These are phyloP conservation scores for Solanum ahanhuiri DNA, from an alignment of 257 asterid species.

Conservation along the genomic window DNA sequence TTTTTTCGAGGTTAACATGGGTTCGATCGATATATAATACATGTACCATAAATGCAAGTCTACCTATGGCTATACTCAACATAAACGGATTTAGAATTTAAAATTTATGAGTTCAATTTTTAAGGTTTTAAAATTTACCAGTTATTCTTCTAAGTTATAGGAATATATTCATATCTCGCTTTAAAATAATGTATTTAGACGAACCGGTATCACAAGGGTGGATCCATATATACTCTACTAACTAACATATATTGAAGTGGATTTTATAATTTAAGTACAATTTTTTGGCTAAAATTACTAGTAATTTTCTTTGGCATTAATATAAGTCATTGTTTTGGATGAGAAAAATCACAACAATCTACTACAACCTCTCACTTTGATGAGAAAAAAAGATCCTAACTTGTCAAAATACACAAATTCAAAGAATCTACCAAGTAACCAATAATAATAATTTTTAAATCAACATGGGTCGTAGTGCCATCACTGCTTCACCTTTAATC, in stretches of 20 bases:
- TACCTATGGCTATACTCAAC: neutral
- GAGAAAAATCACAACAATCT: neutral
- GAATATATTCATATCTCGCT: neutral
- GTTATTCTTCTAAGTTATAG: neutral
- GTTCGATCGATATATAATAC: neutral
- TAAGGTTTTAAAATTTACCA: too few species aligned
- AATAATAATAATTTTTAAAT: too few species aligned
- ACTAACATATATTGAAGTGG: neutral
- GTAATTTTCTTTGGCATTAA: neutral
- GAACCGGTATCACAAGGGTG: neutral
- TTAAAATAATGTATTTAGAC: neutral
- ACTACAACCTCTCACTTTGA: neutral
- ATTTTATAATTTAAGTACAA: neutral
- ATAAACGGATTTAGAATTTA: neutral
- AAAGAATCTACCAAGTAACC: neutral
- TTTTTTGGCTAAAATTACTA: neutral
- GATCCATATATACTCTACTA: neutral
- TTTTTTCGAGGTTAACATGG: neutral
- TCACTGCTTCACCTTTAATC: neutral
- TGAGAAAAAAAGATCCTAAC: neutral
- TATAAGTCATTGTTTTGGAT: conserved; percentile 8
- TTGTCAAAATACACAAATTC: neutral
- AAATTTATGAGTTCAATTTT: neutral
- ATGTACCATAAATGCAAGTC: neutral
- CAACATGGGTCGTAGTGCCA: neutral